A percentile compares a stretch with the other conserved stretches of the same genome.
Evolutionary conservation across 805 yeast species (phyloP).

Genomic region (Myxozyma geophila): DNA sequence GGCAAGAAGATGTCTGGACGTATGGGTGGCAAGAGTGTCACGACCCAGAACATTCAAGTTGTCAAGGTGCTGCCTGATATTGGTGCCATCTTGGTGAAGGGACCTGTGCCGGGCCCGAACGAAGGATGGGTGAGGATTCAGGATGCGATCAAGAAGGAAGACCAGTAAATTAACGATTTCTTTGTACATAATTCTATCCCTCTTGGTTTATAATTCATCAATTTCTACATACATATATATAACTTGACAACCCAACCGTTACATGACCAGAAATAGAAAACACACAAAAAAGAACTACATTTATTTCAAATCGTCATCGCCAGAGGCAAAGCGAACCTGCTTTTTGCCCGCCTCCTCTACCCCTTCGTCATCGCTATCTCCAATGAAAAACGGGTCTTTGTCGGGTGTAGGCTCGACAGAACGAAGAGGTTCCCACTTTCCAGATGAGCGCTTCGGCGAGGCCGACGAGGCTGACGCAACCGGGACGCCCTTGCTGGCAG

Average conservation of each 20-base stretch:
- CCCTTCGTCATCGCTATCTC: conserved; percentile 54
- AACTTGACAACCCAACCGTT: not conserved
- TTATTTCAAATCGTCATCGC: conserved; percentile 3
- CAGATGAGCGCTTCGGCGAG: conserved; percentile 14
- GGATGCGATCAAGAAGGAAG: conserved; percentile 63
- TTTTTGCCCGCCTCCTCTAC: conserved; percentile 23
- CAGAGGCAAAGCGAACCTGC: conserved; percentile 30
- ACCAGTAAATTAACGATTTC: not conserved
- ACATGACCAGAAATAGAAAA: not conserved
- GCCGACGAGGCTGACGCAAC: conserved; percentile 6
- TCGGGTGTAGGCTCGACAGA: conserved; percentile 48
- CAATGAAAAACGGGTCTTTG: conserved; percentile 57
- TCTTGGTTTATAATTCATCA: not conserved
- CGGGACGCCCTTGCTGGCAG: not conserved
- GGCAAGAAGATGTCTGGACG: conserved; percentile 99
- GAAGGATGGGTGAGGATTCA: conserved; percentile 73
- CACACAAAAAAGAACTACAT: not conserved
- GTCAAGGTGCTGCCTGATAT: conserved; percentile 79
- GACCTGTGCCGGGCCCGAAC: conserved; percentile 88
- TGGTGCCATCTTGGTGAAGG: conserved; percentile 83
- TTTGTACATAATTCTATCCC: conserved; percentile 1
- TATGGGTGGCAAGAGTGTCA: conserved; percentile 79
- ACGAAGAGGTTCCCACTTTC: conserved; percentile 53
- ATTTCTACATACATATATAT: too few species aligned
- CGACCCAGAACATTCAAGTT: conserved; percentile 76